Base-by-base conservation (phyloP, 306 rosid species). In the Oemleria cerasiformis region DNA sequence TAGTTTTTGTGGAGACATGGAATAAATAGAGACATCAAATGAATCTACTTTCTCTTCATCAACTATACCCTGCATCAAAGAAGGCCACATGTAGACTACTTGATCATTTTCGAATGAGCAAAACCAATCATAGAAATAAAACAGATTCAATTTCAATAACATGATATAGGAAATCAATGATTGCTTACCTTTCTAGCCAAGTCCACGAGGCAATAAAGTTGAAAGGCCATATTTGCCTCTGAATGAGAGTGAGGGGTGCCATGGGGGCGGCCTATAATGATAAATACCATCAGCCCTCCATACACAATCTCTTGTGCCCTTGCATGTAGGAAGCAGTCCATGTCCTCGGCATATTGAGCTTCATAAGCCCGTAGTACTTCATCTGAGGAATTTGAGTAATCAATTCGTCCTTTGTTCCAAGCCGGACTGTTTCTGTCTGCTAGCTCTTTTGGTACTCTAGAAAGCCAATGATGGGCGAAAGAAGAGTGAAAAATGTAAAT, bases 251-350 rank as follows among this genome's bases (percentile, higher is more conserved):
- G 56, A 16, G 54, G 45, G 23, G 45, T 12, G 5, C 40, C 76
- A 34, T 57, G 16, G 0, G 68, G 50, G 42, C 30, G 67, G 15
- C 79, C 81, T 38, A 39, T 63, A 9, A 56, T 3, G 14, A 61
- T 56, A 11, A 84, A 57, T 11, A 61, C 67, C 75, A 81, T 34
- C 20, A 81, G 41, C 0, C 88, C 85, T 50, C 88, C 88, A 11
- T 1, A 4, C 12, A 75, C 78, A 45, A 84, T 12, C 75, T 84
- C 82, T 53, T 78, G 20, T 21, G 85, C 85, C 58, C 83, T 75
- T 9, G 79, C 67, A 25, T 50, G 21, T 66, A 84, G 23, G 42
- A 78, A 75, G 2, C 30, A 17, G 71, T 57, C 79, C 67, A 81
- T 68, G 62, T 84, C 88, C 30, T 59, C 7, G 6, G 40, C 47